Evolutionary conservation across 371 early-diverging fungal species (phyloP).

Genomic region (Apophysomyces ossiformis): DNA sequence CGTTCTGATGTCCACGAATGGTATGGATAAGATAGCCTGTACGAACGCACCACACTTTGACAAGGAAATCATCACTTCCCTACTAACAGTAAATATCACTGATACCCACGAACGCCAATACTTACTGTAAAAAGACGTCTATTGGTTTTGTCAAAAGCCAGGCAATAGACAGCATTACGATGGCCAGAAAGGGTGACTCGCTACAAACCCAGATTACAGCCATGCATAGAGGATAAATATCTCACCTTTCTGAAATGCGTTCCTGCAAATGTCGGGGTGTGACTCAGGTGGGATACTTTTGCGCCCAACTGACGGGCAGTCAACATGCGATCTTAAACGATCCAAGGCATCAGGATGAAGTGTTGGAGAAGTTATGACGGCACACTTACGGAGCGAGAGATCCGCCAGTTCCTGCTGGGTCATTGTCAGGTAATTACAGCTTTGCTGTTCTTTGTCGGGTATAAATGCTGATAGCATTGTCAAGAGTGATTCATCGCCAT

Average conservation of each 20-base stretch:
- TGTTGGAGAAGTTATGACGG: neutral
- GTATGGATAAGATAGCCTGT: slow-evolving; percentile 84
- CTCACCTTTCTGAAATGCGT: slow-evolving; percentile 45
- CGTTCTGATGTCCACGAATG: slow-evolving; percentile 81
- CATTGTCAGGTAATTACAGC: slow-evolving; percentile 35
- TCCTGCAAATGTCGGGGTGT: slow-evolving; percentile 31
- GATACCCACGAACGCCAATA: neutral
- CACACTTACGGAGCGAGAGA: slow-evolving; percentile 30
- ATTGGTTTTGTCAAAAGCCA: slow-evolving; percentile 77
- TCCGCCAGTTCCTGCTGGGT: slow-evolving; percentile 21
- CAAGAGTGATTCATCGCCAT: slow-evolving; percentile 47
- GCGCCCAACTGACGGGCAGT: slow-evolving; percentile 39
- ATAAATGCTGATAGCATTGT: slow-evolving; percentile 48
- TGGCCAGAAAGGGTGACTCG: slow-evolving; percentile 79
- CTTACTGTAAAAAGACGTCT: slow-evolving; percentile 72
- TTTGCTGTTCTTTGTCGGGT: slow-evolving; percentile 18
- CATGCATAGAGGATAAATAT: slow-evolving; percentile 21
- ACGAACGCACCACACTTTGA: slow-evolving; percentile 87
- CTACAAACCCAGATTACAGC: slow-evolving; percentile 40
- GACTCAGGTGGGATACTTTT: slow-evolving; percentile 23
- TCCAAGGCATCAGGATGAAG: neutral
- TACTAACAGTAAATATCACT: slow-evolving; percentile 7
- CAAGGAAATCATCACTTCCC: slow-evolving; percentile 85
- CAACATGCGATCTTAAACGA: slow-evolving; percentile 33
- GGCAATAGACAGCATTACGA: slow-evolving; percentile 73